These are phyloP conservation scores for Obelidium mucronatum DNA, from an alignment of 192 early-diverging fungal species.

Conservation along the genomic window DNA sequence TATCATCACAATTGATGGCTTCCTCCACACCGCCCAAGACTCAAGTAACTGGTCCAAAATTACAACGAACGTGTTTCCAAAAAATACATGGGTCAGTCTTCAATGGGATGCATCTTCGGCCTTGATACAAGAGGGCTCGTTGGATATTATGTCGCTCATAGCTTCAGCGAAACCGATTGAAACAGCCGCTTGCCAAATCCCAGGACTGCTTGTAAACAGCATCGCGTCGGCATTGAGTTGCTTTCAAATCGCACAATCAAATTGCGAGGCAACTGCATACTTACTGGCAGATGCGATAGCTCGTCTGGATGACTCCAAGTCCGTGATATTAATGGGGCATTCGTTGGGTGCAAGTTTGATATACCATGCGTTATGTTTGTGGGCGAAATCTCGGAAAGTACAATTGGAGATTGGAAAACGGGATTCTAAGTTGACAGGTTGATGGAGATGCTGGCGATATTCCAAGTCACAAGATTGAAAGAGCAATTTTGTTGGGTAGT, in stretches of 20 bases:
- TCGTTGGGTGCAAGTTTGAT: constrained; percentile 32
- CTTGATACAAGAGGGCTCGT: background rate
- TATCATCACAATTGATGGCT: constrained; percentile 40
- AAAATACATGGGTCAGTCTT: constrained; percentile 33
- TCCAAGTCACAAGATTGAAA: background rate
- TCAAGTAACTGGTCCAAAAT: constrained; percentile 14
- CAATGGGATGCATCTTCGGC: constrained; percentile 39
- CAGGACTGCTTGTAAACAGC: background rate
- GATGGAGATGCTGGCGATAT: background rate
- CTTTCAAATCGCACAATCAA: background rate
- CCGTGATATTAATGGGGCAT: constrained; percentile 30
- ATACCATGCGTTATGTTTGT: constrained; percentile 8
- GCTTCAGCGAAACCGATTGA: background rate
- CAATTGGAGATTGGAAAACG: background rate
- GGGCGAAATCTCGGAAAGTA: background rate
- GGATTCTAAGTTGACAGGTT: background rate
- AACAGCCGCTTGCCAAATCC: background rate
- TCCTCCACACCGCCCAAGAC: constrained; percentile 17
- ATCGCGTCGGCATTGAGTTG: background rate
- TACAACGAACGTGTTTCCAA: constrained; percentile 9
- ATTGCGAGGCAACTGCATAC: background rate
- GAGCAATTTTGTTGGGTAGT: constrained; percentile 23
- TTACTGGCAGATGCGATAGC: constrained; percentile 35
- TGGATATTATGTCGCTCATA: background rate
- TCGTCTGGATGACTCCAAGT: background rate